A percentile compares a stretch with the other conserved stretches of the same genome.
Evolutionary conservation across 2,329 filamentous ascomycete species (phyloP).

Genomic region (Trichoderma sp.): DNA sequence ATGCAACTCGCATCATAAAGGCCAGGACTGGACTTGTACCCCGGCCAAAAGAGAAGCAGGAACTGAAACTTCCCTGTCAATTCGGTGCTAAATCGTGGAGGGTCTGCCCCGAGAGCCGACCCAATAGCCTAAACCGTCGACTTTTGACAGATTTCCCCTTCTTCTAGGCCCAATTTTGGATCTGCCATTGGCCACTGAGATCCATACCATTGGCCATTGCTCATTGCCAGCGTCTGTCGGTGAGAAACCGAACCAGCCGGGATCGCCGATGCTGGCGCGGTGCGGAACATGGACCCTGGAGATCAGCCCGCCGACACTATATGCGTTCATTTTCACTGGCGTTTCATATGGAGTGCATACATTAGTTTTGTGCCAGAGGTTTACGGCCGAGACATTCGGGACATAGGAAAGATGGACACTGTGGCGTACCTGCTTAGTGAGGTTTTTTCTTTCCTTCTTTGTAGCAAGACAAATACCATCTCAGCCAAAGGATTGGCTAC

Average conservation of each 20-base stretch:
- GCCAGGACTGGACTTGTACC: background rate
- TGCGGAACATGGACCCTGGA: constrained; percentile 19
- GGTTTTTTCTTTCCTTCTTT: background rate
- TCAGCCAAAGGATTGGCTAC: background rate
- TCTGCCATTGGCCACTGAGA: constrained; percentile 19
- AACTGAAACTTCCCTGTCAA: background rate
- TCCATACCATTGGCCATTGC: background rate
- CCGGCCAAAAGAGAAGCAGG: constrained; percentile 13
- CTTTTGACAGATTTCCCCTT: constrained; percentile 2
- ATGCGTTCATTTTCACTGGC: background rate
- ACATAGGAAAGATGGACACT: background rate
- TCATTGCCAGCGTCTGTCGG: background rate
- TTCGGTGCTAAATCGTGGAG: constrained; percentile 4
- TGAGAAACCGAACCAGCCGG: constrained; percentile 12
- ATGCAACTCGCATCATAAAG: background rate
- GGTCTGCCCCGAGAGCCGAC: background rate
- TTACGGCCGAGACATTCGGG: background rate
- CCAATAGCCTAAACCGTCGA: background rate
- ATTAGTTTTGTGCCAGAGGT: background rate
- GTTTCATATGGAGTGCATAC: background rate
- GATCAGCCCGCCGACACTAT: constrained; percentile 16
- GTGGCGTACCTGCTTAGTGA: background rate
- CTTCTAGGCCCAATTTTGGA: background rate
- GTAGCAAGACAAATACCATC: background rate
- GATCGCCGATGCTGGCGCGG: constrained; percentile 22